Conservation (phyloP, 2,329 filamentous ascomycete species). For the Monilinia fructigena region DNA sequence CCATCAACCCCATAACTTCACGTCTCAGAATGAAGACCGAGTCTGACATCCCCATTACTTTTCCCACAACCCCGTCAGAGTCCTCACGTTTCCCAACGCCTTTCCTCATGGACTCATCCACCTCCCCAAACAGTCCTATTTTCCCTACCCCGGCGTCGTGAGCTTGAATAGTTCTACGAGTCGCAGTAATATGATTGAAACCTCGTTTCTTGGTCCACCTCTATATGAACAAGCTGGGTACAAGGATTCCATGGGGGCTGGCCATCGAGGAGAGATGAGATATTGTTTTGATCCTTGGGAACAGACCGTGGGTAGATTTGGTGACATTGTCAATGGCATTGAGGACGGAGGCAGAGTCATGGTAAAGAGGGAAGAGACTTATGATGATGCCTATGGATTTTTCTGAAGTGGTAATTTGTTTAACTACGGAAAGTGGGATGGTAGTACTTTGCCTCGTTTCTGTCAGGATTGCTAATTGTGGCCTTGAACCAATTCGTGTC, state of each 20-base stretch:
- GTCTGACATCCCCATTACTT: not conserved
- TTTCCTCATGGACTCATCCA: not conserved
- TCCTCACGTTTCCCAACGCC: not conserved
- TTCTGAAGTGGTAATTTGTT: not conserved
- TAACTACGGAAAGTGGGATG: not conserved
- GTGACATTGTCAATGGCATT: not conserved
- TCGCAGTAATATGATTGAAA: not conserved
- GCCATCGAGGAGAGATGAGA: not conserved
- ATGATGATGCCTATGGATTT: not conserved
- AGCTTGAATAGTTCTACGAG: not conserved
- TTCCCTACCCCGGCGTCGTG: conserved; percentile 1
- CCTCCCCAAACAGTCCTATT: not conserved
- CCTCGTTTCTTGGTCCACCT: not conserved
- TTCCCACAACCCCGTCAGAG: not conserved
- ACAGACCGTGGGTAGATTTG: not conserved
- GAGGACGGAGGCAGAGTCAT: not conserved
- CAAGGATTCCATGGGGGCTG: not conserved
- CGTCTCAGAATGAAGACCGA: conserved; percentile 9
- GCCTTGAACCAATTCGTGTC: not conserved
- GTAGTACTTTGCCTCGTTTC: not conserved
- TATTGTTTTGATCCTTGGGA: conserved; percentile 1
- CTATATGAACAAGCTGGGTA: not conserved
- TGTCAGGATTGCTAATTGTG: not conserved
- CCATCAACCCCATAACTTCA: not conserved
- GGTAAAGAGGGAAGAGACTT: conserved; percentile 2